Evolutionary conservation across 805 yeast species (phyloP), one percentile per base, ranked within the genome.

Genomic region (Metschnikowia continentalis): DNA sequence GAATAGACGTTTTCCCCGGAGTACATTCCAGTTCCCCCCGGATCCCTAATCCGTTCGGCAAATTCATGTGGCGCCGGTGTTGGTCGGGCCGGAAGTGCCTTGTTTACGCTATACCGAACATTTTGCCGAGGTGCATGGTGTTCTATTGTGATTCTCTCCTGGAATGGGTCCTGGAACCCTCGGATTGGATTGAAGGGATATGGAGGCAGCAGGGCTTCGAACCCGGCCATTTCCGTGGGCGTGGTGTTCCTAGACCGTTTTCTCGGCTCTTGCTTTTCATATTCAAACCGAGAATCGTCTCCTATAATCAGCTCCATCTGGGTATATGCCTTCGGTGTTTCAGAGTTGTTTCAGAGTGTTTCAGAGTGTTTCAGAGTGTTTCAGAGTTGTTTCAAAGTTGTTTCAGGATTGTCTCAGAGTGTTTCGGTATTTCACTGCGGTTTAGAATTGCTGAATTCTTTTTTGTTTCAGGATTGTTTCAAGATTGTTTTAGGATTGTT

Each of bases 181-280:
- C 11, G 26, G 10, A 20, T 19, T 13, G 20, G 14, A 19, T 19
- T 17, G 17, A 20, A 14, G 15, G 41, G 17, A 14, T 38, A 20
- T 14, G 32, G 41, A 5, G 32, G 30, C 10, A 14, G 32, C 15
- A 38, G 30, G 10, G 15, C 8, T 22, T 14, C 11, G 6, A 15
- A 7, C 6, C 15, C 17, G 7, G 35, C n/a, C 11, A 14, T 14
- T 4, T 40, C 30, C 32, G 67, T 59, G 1, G 74, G 73, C 6
- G 74, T 63, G 2, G 68, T 47, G 45, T 69, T 65, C 54, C 73
- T 52, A 3, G 74, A 67, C 35, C 73, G 53, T 26, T 55, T 57
- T 43, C 66, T 35, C 1, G 70, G 67, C 5, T 58, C 53, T 2
- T 54, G 57, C 20, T 54, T 53, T 23, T 65, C 68, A 47, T 57